Evolutionary conservation across 352 stramenopile species (phyloP).

Genomic region (Thraustochytrium sp.): DNA sequence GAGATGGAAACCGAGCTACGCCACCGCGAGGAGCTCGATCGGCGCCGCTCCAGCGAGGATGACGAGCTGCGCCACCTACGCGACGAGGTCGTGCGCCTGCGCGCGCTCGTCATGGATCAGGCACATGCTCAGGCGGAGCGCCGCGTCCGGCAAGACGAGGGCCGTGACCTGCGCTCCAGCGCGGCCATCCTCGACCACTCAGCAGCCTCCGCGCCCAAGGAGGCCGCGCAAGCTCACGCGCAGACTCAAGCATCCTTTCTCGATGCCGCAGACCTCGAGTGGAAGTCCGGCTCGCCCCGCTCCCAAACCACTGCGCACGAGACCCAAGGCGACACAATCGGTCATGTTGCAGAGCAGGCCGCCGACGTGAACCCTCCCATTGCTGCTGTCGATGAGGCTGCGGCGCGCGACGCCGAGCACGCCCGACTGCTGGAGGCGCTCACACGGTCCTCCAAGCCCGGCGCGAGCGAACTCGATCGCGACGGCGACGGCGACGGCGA

Average conservation of each 20-base stretch:
- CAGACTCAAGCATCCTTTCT: background rate
- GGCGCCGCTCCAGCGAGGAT: background rate
- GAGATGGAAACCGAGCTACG: background rate
- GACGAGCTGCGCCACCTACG: slow-evolving; percentile 20
- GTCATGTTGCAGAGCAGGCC: background rate
- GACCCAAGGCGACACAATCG: background rate
- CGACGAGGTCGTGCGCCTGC: slow-evolving; percentile 16
- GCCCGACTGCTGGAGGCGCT: background rate
- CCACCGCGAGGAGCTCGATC: background rate
- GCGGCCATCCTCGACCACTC: too few relatives aligned
- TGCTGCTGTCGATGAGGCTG: background rate
- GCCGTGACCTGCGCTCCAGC: too few relatives aligned
- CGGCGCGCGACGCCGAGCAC: background rate
- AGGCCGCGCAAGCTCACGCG: background rate
- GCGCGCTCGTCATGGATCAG: background rate
- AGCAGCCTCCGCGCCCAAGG: too few relatives aligned
- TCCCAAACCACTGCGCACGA: background rate
- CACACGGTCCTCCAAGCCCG: background rate
- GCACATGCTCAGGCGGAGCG: background rate
- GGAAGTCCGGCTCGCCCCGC: background rate
- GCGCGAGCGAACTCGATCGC: background rate
- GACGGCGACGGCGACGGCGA: background rate
- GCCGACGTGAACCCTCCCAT: background rate
- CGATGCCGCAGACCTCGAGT: background rate
- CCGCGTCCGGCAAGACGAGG: background rate